phyloP scores from a whole-genome alignment of 306 rosid species.

The Gleditsia sinensis region DNA sequence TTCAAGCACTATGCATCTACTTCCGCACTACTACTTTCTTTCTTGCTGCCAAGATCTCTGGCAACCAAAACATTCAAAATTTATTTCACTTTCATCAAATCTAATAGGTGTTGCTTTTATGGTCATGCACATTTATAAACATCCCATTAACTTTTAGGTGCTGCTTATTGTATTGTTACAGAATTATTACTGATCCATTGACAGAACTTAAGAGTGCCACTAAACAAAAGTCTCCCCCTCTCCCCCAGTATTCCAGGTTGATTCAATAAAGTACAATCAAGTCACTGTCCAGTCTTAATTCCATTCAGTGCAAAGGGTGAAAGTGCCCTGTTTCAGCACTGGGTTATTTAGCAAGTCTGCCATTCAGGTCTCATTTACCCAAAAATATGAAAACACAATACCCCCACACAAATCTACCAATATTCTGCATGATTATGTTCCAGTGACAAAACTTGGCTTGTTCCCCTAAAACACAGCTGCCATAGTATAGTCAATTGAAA shows the following conservation, averaged over 20 bases:
- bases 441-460: too few species aligned
- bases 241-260: background rate
- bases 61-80: background rate
- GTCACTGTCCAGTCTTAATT: background rate
- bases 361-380: too few species aligned
- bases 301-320: background rate
- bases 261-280: background rate
- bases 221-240: background rate
- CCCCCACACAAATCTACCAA: too few species aligned
- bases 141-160: background rate
- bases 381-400: too few species aligned
- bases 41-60: background rate
- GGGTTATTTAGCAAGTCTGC: too few species aligned
- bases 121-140: background rate
- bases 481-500: background rate
- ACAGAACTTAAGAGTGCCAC: background rate
- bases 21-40: background rate
- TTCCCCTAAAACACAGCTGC: too few species aligned
- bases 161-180: background rate
- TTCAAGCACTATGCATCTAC: background rate
- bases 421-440: too few species aligned
- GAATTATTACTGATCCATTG: background rate
- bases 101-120: background rate
- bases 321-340: background rate
- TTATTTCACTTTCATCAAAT: background rate